A percentile compares a stretch with the other conserved stretches of the same genome.
Evolutionary conservation across 2,329 filamentous ascomycete genomes (phyloP).

Genomic region (Aspergillus carbonarius): DNA sequence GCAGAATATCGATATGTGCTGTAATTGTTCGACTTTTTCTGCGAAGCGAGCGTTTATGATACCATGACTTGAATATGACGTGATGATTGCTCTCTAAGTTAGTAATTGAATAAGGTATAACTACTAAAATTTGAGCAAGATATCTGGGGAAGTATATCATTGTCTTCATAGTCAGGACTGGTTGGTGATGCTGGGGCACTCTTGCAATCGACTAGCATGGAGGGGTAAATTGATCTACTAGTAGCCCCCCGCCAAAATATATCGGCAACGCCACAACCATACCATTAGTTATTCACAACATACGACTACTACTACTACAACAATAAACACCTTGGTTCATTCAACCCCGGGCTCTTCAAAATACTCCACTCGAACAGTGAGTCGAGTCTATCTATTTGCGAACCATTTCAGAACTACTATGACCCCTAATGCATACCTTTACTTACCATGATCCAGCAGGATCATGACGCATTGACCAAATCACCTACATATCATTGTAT

Average conservation of each 20-base stretch:
- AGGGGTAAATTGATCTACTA: background rate
- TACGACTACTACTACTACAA: no score
- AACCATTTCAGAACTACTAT: no score
- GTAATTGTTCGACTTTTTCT: conserved; percentile 13
- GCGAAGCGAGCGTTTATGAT: background rate
- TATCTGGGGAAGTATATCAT: no score
- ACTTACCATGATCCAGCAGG: no score
- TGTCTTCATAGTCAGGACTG: no score
- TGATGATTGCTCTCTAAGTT: background rate
- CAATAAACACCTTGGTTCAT: no score
- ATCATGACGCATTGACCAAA: no score
- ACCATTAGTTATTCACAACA: background rate
- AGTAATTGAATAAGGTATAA: background rate
- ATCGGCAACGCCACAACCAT: background rate
- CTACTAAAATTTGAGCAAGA: no score
- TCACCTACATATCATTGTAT: background rate
- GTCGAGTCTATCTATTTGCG: no score
- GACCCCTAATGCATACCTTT: no score
- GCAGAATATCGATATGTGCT: conserved; percentile 39
- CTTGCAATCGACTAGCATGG: background rate
- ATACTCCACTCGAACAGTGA: no score
- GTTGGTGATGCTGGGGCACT: background rate
- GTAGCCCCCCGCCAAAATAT: background rate
- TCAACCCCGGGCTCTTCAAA: no score
- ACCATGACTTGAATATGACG: background rate